Evolutionary conservation across 768 basidiomycete genomes (phyloP), one percentile per base, ranked within the genome.

Genomic region (Boletus bicolor): DNA sequence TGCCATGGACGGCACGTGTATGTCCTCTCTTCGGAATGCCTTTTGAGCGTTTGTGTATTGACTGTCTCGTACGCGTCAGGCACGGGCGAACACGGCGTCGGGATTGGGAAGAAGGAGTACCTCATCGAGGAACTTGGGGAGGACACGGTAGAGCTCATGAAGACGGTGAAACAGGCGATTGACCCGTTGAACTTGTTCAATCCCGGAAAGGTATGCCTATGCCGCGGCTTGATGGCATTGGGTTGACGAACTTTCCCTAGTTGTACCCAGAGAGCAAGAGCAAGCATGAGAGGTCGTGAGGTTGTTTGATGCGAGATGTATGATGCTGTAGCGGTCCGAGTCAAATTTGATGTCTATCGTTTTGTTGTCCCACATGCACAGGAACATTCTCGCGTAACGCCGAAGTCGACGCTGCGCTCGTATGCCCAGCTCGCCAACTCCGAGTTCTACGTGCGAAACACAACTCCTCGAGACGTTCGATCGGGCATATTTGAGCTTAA

Each of bases 1-100:
- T 38, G 75, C 78, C 14, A 73, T 90, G 53, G 89, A 90, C 58
- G 89, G 89, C 44, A 91, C 89, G 19, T 91, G 89, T 87, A 59
- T 58, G 84, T 71, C 19, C 34, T 42, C 15, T 44, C 37, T 17
- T 47, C 1, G 14, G 8, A 21, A 35, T 26, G 10, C 7, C 14
- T 42, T 43, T 10, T 48, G 0, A 3, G 5, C 0, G 3, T 30
- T 24, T 19, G 17, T 4, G 5, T 26, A 34, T 37, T 41, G 17
- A 61, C n/a, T 34, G 11, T 53, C 51, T 51, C 24, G 30, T 28
- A 24, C 5, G 24, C 12, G 26, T 10, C 57, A 90, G 87, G 87
- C 61, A 90, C 88, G 4, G 90, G 91, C 9, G 91, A 94, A 68
- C 92, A 94, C 68, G 92, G 92, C 0, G 87, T 94, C 14, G 92